These are phyloP conservation scores for Apiotrichum mycotoxinovorans DNA, from an alignment of 1,284 basidiomycete species.

Conservation along the genomic window DNA sequence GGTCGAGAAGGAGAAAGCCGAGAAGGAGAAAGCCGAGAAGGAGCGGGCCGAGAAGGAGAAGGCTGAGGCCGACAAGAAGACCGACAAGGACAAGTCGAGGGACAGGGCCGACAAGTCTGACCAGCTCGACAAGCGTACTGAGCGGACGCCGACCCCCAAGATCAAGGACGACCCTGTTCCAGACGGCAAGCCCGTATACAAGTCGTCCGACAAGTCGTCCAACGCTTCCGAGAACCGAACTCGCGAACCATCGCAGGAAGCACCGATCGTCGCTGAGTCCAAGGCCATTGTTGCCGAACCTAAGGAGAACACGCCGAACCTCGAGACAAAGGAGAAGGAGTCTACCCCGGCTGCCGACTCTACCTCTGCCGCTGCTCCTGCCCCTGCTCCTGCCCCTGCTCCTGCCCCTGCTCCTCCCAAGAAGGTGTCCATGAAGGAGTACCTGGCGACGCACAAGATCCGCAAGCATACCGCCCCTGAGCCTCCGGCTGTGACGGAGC, in stretches of 20 bases:
- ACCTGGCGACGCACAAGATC: slow-evolving; percentile 39
- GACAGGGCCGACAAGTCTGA: slow-evolving; percentile 6
- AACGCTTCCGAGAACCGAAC: not conserved
- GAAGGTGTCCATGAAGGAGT: slow-evolving; percentile 42
- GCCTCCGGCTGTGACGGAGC: not conserved
- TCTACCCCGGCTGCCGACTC: slow-evolving; percentile 15
- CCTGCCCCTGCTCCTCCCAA: slow-evolving; percentile 25
- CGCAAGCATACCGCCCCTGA: slow-evolving; percentile 25
- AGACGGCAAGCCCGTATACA: not conserved
- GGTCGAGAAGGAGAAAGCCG: not conserved
- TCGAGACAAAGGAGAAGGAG: slow-evolving; percentile 18
- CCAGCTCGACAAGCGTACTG: not conserved
- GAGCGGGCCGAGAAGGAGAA: not conserved
- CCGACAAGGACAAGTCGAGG: not conserved
- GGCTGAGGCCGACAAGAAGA: not conserved
- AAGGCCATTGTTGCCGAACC: not conserved
- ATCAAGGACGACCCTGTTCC: too few relatives aligned
- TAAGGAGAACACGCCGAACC: not conserved
- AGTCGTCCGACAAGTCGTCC: slow-evolving; percentile 3
- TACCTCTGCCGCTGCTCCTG: too few relatives aligned
- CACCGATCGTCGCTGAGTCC: not conserved
- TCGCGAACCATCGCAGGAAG: not conserved
- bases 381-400: too few relatives aligned
- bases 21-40: not conserved
- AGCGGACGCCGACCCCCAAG: too few relatives aligned